phyloP scores from a whole-genome alignment of 2,329 filamentous ascomycete species.

The Alternaria metachromatica region DNA sequence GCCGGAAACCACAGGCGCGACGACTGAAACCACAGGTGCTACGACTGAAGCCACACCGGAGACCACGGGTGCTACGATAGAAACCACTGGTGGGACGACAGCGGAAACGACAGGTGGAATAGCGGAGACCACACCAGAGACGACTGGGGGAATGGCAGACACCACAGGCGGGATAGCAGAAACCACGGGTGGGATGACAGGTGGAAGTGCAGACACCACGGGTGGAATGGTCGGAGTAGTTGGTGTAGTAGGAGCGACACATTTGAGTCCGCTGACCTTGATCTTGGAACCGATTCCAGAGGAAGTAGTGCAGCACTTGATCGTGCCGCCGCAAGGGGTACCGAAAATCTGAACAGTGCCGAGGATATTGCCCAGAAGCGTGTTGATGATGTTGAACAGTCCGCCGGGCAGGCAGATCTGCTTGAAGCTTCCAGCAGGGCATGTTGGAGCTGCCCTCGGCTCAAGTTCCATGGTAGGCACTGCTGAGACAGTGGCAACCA shows the following conservation, averaged over 20 bases:
- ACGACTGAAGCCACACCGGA: background rate
- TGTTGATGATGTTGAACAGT: background rate
- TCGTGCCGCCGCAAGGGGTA: background rate
- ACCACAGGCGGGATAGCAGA: background rate
- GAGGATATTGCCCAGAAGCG: background rate
- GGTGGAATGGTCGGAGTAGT: background rate
- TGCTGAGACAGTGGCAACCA: background rate
- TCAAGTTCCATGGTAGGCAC: background rate
- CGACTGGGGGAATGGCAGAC: background rate
- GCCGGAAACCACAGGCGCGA: background rate
- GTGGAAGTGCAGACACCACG: background rate
- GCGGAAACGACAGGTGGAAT: background rate
- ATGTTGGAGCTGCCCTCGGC: background rate
- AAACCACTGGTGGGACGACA: background rate
- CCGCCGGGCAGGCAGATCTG: background rate
- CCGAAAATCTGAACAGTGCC: background rate
- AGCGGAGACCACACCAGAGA: background rate
- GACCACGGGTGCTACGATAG: background rate
- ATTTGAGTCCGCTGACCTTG: background rate
- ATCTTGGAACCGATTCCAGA: background rate
- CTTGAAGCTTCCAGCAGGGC: background rate
- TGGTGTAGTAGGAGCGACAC: background rate
- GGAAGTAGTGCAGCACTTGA: background rate
- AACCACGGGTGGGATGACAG: background rate
- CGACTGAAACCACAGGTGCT: background rate